Percentiles rank a stretch among this genome's conserved stretches.
These are phyloP conservation scores for Syncephalastrum sp. DNA, from an alignment of 371 early-diverging fungal genomes.

Conservation along the genomic window DNA sequence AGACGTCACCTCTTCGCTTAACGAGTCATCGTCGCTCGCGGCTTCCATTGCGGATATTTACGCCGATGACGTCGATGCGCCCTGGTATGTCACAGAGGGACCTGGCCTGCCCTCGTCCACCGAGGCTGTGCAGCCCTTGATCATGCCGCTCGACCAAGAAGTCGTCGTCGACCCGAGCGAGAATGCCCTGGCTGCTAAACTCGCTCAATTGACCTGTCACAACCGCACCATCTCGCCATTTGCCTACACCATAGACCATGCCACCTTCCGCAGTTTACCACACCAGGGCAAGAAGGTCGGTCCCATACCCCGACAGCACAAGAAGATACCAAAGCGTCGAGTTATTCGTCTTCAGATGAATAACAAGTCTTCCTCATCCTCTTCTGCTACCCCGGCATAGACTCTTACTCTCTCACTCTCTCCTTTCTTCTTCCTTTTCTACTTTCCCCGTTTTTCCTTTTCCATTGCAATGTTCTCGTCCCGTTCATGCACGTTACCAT, in stretches of 20 bases:
- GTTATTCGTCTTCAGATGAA: constrained; percentile 29
- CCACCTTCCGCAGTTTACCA: constrained; percentile 76
- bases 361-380: too few relatives aligned
- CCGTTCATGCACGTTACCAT: too few relatives aligned
- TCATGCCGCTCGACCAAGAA: constrained; percentile 43
- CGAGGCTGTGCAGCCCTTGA: constrained; percentile 10
- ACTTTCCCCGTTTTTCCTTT: too few relatives aligned
- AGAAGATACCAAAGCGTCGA: constrained; percentile 45
- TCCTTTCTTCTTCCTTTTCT: too few relatives aligned
- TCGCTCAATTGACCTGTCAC: constrained; percentile 79
- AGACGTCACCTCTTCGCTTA: constrained; percentile 10
- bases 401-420: too few relatives aligned
- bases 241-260: constrained; percentile 78
- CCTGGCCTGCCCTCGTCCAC: constrained; percentile 14
- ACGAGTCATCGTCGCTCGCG: constrained; percentile 10
- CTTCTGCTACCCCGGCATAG: too few relatives aligned
- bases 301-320: constrained; percentile 28
- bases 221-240: constrained; percentile 89
- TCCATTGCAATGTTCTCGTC: too few relatives aligned
- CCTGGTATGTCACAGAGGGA: constrained; percentile 27
- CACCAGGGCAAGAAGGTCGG: constrained; percentile 41
- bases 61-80: constrained; percentile 25
- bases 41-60: constrained; percentile 14
- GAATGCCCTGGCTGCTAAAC: constrained; percentile 83
- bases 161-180: constrained; percentile 64